Percentiles rank a stretch among this genome's conserved stretches.
phyloP scores from a whole-genome alignment of 129 eudicot species.

The Ambrosia trifida region DNA sequence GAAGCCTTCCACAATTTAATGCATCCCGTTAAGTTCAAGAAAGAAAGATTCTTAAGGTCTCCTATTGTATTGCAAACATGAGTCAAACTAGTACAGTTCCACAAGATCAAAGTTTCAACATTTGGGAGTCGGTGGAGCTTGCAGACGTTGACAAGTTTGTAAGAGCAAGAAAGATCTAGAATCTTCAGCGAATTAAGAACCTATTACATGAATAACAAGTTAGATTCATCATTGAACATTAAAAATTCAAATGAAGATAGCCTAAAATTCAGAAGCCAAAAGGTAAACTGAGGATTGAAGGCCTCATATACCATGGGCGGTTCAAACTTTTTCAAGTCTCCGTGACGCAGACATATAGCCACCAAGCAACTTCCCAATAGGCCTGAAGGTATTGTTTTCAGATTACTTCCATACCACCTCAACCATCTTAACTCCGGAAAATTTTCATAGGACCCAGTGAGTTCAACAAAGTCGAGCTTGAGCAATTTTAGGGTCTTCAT shows the following conservation, averaged over 20 bases:
- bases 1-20: constrained; percentile 4
- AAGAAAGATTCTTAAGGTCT: constrained; percentile 16
- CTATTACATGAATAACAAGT: constrained; percentile 23
- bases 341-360: constrained; percentile 19
- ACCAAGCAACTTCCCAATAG: constrained; percentile 16
- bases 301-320: background rate
- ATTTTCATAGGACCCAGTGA: background rate
- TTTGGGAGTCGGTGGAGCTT: constrained; percentile 16
- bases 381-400: constrained; percentile 9
- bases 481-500: constrained; percentile 15
- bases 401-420: background rate
- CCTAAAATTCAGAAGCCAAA: background rate
- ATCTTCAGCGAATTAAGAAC: constrained; percentile 25
- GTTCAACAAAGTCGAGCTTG: background rate
- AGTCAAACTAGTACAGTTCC: constrained; percentile 14
- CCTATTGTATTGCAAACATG: constrained; percentile 29
- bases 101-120: constrained; percentile 17
- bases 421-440: constrained; percentile 17
- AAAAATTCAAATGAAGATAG: background rate
- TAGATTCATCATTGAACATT: background rate
- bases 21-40: constrained; percentile 20
- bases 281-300: background rate
- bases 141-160: background rate
- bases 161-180: constrained; percentile 31
- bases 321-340: constrained; percentile 15